Evolutionary conservation across 2,329 filamentous ascomycete species (phyloP).

Genomic region (Leptographium radiaticola): DNA sequence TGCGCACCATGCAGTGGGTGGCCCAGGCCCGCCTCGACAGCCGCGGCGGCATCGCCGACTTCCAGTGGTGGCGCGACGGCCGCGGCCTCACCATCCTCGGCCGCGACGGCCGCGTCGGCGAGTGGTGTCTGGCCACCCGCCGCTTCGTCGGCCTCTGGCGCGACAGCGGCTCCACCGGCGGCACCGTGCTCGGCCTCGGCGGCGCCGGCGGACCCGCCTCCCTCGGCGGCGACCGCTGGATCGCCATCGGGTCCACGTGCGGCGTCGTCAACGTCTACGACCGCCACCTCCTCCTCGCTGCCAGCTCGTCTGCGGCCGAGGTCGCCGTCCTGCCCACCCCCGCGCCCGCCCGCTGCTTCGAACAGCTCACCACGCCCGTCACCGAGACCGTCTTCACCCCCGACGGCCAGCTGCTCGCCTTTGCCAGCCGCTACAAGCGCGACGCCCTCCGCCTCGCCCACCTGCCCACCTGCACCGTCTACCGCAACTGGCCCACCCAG

Average conservation of each 20-base stretch:
- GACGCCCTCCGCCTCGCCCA: constrained; percentile 82
- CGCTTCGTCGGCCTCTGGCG: constrained; percentile 72
- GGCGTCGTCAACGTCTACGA: constrained; percentile 94
- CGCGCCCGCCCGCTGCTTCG: constrained; percentile 58
- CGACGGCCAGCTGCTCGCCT: constrained; percentile 79
- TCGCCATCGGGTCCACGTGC: constrained; percentile 72
- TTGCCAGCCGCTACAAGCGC: constrained; percentile 77
- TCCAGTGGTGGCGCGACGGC: constrained; percentile 83
- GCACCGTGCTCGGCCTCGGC: constrained; percentile 70
- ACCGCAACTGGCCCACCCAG: constrained; percentile 91
- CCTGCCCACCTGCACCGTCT: constrained; percentile 83
- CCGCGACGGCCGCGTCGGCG: constrained; percentile 78
- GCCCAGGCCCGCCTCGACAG: constrained; percentile 72
- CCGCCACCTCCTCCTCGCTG: constrained; percentile 49
- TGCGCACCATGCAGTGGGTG: constrained; percentile 74
- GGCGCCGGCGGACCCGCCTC: constrained; percentile 46
- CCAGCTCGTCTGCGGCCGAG: no score
- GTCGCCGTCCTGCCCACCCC: constrained; percentile 37
- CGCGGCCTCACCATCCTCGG: constrained; percentile 71
- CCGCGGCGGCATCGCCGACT: constrained; percentile 73
- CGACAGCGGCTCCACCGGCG: constrained; percentile 80
- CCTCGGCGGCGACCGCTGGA: constrained; percentile 74
- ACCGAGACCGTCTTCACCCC: constrained; percentile 70
- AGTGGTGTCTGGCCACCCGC: constrained; percentile 61
- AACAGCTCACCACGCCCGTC: constrained; percentile 78